Base-by-base conservation (phyloP, 176 grass and related monocot species). In the Musa acuminata region DNA sequence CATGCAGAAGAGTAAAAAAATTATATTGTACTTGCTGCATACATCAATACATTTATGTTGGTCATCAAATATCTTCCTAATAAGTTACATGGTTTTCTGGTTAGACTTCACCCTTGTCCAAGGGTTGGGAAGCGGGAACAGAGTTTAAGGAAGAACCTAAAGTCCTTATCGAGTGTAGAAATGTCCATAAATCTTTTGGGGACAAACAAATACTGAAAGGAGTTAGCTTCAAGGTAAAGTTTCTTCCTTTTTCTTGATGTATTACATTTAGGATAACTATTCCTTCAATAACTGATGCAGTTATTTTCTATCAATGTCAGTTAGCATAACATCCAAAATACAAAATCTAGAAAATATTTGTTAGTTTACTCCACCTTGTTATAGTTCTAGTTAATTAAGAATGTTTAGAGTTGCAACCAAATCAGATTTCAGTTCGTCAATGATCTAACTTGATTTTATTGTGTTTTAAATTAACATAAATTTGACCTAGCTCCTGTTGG, bases 121-220 rank as follows among this genome's bases (percentile, higher is more conserved):
- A 77, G 62, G 87, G 55, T 55, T 79, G 80, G 72, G 84, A 80
- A 81, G 69, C 83, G 24, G 23, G n/a, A 54, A 64, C 58, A 60
- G 83, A 81, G 62, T 82, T 78, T 58, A 75, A 51, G 22, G 69
- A 84, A 55, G 82, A 89, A 24, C 77, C 75, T 52, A 79, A 93
- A 23, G 80, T 89, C 55, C 90, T 99, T 51, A 91, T 99, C 72
- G 95, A 99, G 80, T 94, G 95, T 71, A 94, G 78, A 80, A 84
- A 99, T 82, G 84, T 99, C 70, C 90, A 91, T 25, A 99, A 99
- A 79, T 94, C 86, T 52, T 94, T 99, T 69, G 95, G 95, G 19
- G 86, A 91, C 17, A 99, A 99, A 62, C 79, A 89, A 62, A 92
- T 99, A 72, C 83, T 99, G 75, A 75, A 67, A 84, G 95, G 95